Evolutionary conservation across 805 yeast species (phyloP), one percentile per base, ranked within the genome.

Genomic region (Cyberlindnera saturnus): DNA sequence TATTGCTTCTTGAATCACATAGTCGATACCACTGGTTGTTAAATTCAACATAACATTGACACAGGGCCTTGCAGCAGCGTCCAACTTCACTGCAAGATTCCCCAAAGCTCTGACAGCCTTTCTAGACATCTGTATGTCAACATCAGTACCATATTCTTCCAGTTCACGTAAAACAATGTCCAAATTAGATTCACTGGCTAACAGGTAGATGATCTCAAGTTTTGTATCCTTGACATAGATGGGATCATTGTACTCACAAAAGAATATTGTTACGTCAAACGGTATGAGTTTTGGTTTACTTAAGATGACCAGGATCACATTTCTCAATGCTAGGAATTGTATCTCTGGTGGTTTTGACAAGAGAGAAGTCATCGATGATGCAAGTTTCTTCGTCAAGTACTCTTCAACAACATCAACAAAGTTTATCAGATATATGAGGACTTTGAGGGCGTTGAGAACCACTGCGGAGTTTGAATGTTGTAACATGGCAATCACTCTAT

Each of bases 71-170:
- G 90, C 81, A 0, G 86, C 79, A 8, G 61, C 61, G 20, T 78
- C 79, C 14, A 88, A 63, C 56, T 86, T 87, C 23, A 89, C 79
- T 0, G 96, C 95, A 17, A 91, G 66, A 56, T 89, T 86, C 2
- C 97, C 97, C 48, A 91, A 79, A 0, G 96, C 96, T 46, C 95
- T 67, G 3, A 91, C 79, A 0, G 97, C 89, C 55, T 88, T 86
- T 43, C 95, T 70, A 2, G 90, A 86, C 82, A 89, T 87, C 45
- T 84, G 83, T 19, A 81, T 75, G 61, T 90, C 96, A 13, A 86
- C 81, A 55, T 87, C 96, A 0, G 88, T 77, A 5, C 95, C 95
- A 61, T 90, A 90, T 53, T 85, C 96, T 49, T 80, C 83, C 41
- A 90, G 63, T 59, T 90, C 98, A 15, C 77, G 65, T 37, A 90